These are phyloP conservation scores for Phytophthora sansomeana DNA, from an alignment of 352 stramenopile genomes.

Conservation along the genomic window DNA sequence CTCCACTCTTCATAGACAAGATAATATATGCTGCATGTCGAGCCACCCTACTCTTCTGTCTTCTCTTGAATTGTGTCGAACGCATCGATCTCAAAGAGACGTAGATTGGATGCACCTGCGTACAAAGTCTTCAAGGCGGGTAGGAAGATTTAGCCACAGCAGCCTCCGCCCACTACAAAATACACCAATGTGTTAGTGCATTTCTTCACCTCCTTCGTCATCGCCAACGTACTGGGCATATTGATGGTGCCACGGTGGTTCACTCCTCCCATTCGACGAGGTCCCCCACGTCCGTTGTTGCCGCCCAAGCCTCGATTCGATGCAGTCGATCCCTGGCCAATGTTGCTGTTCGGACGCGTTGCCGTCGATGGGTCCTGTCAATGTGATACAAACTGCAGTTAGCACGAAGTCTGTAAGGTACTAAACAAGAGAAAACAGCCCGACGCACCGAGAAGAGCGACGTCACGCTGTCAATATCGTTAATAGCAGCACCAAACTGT, in stretches of 20 bases:
- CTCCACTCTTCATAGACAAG: conserved; percentile 40
- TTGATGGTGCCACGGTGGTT: conserved; percentile 60
- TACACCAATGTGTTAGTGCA: conserved; percentile 5
- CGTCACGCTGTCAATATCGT: conserved; percentile 40
- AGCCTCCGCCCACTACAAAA: conserved; percentile 60
- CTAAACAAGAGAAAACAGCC: background rate
- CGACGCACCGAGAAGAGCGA: conserved; percentile 69
- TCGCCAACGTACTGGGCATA: conserved; percentile 55
- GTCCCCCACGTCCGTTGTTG: conserved; percentile 29
- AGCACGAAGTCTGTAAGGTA: background rate
- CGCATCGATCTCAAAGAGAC: no score
- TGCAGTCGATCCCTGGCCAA: conserved; percentile 24
- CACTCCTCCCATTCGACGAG: conserved; percentile 67
- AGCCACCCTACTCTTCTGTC: conserved; percentile 4
- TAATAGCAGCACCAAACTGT: conserved; percentile 5
- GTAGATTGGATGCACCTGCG: no score
- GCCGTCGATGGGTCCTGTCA: conserved; percentile 55
- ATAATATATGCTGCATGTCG: conserved; percentile 45
- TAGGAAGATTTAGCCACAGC: conserved; percentile 62
- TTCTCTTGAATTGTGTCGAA: no score
- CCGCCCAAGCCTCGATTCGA: conserved; percentile 28
- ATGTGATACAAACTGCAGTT: no score
- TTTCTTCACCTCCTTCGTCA: background rate
- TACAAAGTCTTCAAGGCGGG: no score
- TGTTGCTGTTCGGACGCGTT: conserved; percentile 45